Conservation (phyloP, 1,139 yeast species). For the Magnusiomyces tetraspermus region DNA sequence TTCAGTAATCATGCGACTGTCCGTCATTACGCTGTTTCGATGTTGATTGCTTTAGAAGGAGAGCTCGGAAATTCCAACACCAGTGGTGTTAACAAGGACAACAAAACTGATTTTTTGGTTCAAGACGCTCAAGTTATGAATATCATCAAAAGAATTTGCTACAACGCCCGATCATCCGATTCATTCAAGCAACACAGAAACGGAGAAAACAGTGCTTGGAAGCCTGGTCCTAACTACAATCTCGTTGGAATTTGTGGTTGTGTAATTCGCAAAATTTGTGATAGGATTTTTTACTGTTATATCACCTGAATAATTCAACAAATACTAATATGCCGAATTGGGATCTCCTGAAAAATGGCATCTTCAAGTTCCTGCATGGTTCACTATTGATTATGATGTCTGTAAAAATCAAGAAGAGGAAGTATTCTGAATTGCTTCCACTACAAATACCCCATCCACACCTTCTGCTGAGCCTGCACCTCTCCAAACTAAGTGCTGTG, state of each 20-base stretch:
- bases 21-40: constrained; percentile 75
- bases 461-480: constrained; percentile 34
- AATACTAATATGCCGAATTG: neutral
- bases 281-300: constrained; percentile 32
- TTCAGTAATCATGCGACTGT: constrained; percentile 74
- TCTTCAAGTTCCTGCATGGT: constrained; percentile 9
- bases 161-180: constrained; percentile 39
- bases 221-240: constrained; percentile 49
- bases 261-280: constrained; percentile 50
- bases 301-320: constrained; percentile 23
- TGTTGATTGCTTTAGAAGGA: constrained; percentile 47
- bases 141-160: constrained; percentile 32
- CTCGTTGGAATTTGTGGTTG: constrained; percentile 71
- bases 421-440: neutral
- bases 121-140: constrained; percentile 37
- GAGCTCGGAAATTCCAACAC: constrained; percentile 31
- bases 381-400: neutral
- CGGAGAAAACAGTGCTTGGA: constrained; percentile 80
- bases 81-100: neutral
- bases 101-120: constrained; percentile 12
- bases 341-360: neutral
- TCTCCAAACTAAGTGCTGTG: constrained; percentile 82
- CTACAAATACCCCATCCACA: neutral
- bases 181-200: constrained; percentile 54
- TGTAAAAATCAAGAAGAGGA: constrained; percentile 9